Base-by-base conservation (phyloP, 495 filamentous ascomycete species). In the Lepidopterella palustris region DNA sequence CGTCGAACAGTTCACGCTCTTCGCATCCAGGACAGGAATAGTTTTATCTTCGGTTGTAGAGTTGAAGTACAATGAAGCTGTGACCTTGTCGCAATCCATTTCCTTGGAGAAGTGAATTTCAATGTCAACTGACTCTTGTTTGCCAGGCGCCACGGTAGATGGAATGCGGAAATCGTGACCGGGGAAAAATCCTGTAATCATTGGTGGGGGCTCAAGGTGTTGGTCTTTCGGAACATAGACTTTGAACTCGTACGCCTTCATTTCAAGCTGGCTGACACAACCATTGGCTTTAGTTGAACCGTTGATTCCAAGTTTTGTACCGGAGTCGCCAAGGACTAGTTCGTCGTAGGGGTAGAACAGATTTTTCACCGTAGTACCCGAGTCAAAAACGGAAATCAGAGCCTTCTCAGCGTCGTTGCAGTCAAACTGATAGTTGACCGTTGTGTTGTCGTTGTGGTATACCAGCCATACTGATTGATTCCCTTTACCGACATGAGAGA, bases 281-380 rank as follows among this genome's bases (percentile, higher is more conserved):
- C 85, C 86, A 45, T 83, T 84, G 35, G 65, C 67, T 0, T 76
- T 61, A 5, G 58, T 68, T 0, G 78, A 79, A 5, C 74, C 73
- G 40, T 79, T 76, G 23, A 82, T 59, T 26, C 70, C 70, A 21
- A 81, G 68, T 31, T 73, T 74, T 0, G 70, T 68, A 0, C 65
- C 23, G 1, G 73, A 71, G 1, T 55, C 23, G 25, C 70, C 68
- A 13, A 87, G 67, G 0, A 66, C 76, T 32, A 79, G 66, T 61
- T 86, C 79, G 27, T 84, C 82, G 53, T 82, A 81, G 0, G 84
- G 83, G 61, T 78, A 83, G 68, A 87, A 86, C n/a, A 89, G 67
- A 66, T 87, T 86, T 63, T 79, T 80, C 60, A 89, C 84, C 0
- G 77, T 80, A 28, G 75, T 80, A 13, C 77, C 79, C 0, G 72